These are phyloP conservation scores for Colletotrichum sp. DNA, from an alignment of 2,329 filamentous ascomycete genomes.

Conservation along the genomic window DNA sequence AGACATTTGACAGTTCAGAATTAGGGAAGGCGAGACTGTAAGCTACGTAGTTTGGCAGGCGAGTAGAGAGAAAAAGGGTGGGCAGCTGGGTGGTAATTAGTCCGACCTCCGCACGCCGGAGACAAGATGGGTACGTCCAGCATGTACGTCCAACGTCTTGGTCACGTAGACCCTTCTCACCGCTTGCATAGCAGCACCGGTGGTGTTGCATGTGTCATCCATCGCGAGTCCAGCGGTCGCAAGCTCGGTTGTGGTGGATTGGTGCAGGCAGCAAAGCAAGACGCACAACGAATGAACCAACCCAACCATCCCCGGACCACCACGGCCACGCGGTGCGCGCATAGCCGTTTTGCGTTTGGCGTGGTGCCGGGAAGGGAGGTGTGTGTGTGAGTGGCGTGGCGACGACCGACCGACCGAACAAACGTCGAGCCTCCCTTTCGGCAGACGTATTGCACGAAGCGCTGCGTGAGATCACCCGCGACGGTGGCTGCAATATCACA, in stretches of 20 bases:
- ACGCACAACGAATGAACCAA: background rate
- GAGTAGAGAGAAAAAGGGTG: background rate
- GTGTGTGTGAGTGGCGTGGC: background rate
- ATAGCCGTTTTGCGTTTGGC: constrained; percentile 7
- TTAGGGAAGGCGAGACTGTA: background rate
- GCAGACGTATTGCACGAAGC: background rate
- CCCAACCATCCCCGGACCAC: background rate
- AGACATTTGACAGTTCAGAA: background rate
- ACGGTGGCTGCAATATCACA: background rate
- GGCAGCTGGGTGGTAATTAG: background rate
- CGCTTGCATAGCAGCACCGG: background rate
- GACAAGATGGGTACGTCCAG: background rate
- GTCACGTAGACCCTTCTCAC: background rate
- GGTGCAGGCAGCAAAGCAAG: background rate
- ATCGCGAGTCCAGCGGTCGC: background rate
- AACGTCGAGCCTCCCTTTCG: background rate
- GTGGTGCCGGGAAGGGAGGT: background rate
- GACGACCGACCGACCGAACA: background rate
- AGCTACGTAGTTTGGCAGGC: background rate
- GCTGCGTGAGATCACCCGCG: background rate
- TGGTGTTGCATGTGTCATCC: background rate
- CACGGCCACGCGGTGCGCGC: background rate
- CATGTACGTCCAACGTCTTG: background rate
- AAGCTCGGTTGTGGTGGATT: background rate
- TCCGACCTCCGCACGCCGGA: background rate